Evolutionary conservation across 2,329 filamentous ascomycete genomes (phyloP).

Genomic region (Leptographium wingfieldii): DNA sequence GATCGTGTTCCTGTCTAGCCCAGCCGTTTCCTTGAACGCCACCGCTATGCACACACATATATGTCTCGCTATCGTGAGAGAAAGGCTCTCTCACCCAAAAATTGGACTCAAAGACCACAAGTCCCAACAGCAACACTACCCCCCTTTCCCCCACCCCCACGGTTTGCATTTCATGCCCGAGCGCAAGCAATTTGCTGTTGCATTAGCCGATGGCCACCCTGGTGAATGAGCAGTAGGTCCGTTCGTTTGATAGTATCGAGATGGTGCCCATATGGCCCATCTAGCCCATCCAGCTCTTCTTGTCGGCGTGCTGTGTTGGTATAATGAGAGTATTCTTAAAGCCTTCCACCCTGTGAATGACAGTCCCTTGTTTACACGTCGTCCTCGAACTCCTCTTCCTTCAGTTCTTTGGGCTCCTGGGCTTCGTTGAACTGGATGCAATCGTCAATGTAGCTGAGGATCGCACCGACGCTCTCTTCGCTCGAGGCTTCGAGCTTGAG

Average conservation of each 20-base stretch:
- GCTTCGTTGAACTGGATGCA: constrained; percentile 88
- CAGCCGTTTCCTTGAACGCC: constrained; percentile 20
- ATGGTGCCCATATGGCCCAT: background rate
- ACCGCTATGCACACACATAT: constrained; percentile 26
- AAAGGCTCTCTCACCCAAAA: background rate
- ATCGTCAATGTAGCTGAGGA: constrained; percentile 88
- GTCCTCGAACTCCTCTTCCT: constrained; percentile 46
- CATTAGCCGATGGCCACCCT: too few relatives aligned
- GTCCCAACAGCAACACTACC: background rate
- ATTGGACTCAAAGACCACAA: background rate
- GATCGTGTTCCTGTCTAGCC: background rate
- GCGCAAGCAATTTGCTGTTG: background rate
- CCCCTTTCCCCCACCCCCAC: too few relatives aligned
- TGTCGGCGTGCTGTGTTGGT: background rate
- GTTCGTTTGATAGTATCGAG: background rate
- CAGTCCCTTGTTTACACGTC: constrained; percentile 8
- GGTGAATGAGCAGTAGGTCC: background rate
- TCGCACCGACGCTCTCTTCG: constrained; percentile 76
- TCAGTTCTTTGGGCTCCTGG: constrained; percentile 77
- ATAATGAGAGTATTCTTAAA: background rate
- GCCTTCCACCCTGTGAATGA: background rate
- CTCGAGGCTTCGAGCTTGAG: constrained; percentile 79
- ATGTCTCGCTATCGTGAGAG: background rate
- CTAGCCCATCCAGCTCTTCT: background rate
- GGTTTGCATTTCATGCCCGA: background rate